Conservation (phyloP, 768 basidiomycete species). For the Candolleomyces efflorescens region DNA sequence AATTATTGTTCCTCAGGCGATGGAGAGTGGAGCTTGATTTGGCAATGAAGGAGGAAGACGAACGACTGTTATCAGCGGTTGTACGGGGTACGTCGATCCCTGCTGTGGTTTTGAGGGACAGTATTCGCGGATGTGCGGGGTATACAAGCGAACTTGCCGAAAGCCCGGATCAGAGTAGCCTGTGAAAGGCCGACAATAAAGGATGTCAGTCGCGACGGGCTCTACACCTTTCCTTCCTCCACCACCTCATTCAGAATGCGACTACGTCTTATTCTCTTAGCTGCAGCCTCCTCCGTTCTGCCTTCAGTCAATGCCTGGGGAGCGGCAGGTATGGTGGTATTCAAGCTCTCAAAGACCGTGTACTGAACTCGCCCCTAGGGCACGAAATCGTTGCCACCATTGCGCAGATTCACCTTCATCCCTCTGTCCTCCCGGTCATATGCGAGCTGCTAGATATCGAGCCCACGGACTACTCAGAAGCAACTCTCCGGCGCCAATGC, state of each 20-base stretch:
- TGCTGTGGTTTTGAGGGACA: no score
- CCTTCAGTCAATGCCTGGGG: not conserved
- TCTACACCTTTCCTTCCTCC: not conserved
- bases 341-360: not conserved
- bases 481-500: slow-evolving; percentile 33
- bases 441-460: slow-evolving; percentile 64
- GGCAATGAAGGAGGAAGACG: no score
- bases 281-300: not conserved
- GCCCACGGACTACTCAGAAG: slow-evolving; percentile 17
- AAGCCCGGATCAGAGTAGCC: no score
- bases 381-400: slow-evolving; percentile 94
- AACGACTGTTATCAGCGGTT: no score
- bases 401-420: slow-evolving; percentile 87
- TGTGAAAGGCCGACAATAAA: no score
- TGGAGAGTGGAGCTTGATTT: no score
- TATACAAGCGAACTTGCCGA: no score
- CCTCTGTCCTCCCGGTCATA: slow-evolving; percentile 58
- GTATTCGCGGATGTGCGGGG: no score
- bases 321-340: not conserved
- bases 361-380: slow-evolving; percentile 35
- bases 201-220: no score
- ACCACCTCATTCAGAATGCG: not conserved
- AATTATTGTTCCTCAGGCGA: no score
- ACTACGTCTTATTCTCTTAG: not conserved
- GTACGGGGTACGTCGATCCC: no score